Base-by-base conservation (phyloP, 768 basidiomycete species). In the Suillus cothurnatus region DNA sequence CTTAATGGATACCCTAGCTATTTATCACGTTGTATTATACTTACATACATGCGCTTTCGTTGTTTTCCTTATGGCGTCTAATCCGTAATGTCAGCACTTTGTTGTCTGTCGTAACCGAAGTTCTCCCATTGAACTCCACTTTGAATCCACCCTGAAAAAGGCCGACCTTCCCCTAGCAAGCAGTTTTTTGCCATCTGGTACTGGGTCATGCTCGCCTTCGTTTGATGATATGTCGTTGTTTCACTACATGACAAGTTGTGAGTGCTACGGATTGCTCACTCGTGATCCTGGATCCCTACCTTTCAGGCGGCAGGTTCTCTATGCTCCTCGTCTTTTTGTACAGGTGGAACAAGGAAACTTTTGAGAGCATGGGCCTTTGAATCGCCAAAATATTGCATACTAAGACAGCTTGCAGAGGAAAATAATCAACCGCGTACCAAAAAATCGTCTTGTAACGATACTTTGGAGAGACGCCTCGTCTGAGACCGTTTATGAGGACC, bases 401-500 rank as follows among this genome's bases (percentile, higher is more conserved):
- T n/a, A 26, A 65, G 4, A 38, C 60, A 31, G 55, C 55, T 5
- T 45, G 19, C 43, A 57, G 49, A 50, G 11, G 17, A 34, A 49
- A 34, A 45, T 14, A 38, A 36, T 32, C 14, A 31, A 36, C 39
- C 57, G 63, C 66, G n/a, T 63, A 90, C 93, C 88, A 85, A 47
- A 85, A 87, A 73, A 88, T 89, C 8, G 83, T 77, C 38, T 82
- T 82, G 67, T 85, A 80, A 31, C 90, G 82, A 70, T 92, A 86
- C 71, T 91, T 93, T 0, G 89, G 85, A 14, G 91, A 79, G 2
- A 91, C 86, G 2, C 93, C 93, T 53, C 93, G 87, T 70, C 85
- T 89, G n/a, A 88, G 78, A 3, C 94, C 93, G 66, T 92, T 92
- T 68, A 92, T 91, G 55, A 94, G 71, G 26, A 93, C 82, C 72